Conservation (phyloP, 306 rosid species). For the Pyrus pyrifolia region DNA sequence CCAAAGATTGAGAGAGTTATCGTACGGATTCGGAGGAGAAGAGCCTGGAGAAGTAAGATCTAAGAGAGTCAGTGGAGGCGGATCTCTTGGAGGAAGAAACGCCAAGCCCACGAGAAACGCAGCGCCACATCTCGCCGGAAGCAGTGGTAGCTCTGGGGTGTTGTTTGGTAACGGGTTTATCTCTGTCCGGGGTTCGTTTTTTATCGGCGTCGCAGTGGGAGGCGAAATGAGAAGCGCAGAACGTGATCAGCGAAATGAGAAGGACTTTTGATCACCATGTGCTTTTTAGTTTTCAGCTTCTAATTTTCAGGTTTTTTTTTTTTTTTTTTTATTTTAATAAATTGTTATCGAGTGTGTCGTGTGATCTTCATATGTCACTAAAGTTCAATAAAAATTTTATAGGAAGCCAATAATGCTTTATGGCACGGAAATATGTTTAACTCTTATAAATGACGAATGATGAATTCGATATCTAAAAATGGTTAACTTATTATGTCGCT, state of each 20-base stretch:
- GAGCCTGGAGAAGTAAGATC: slow-evolving; percentile 67
- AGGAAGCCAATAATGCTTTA: too few species aligned
- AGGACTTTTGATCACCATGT: too few species aligned
- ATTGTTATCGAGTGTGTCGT: too few species aligned
- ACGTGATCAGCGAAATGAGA: neutral
- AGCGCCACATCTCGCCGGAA: slow-evolving; percentile 67
- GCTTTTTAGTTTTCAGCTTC: too few species aligned
- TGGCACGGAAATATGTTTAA: too few species aligned
- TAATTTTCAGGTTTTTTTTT: too few species aligned
- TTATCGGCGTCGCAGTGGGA: slow-evolving; percentile 15
- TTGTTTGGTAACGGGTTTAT: neutral
- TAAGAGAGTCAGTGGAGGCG: slow-evolving; percentile 27
- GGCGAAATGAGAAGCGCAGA: neutral
- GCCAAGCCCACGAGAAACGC: slow-evolving; percentile 72
- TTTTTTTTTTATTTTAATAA: too few species aligned
- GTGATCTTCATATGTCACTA: too few species aligned
- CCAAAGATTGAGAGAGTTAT: slow-evolving; percentile 5
- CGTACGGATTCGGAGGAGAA: slow-evolving; percentile 63
- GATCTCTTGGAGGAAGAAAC: slow-evolving; percentile 39
- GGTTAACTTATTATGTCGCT: too few species aligned
- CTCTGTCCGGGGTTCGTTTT: neutral
- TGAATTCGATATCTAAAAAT: too few species aligned
- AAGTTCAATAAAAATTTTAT: too few species aligned
- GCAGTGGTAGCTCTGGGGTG: neutral
- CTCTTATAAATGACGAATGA: too few species aligned